Conservation (phyloP, 176 grass and related monocot species). For the Elymus sibiricus region DNA sequence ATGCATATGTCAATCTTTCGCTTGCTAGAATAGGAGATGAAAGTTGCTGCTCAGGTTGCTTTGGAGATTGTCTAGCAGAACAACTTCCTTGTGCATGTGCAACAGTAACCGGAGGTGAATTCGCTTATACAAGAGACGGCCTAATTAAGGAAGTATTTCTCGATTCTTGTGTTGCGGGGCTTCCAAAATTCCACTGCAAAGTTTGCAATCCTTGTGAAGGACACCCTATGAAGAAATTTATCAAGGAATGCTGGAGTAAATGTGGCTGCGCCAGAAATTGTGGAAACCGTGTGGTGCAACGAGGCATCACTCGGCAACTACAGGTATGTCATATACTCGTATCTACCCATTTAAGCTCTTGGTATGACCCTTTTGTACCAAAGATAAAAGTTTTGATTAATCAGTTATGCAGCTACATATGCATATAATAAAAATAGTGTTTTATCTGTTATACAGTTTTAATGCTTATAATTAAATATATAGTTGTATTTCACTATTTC, state of each 20-base stretch:
- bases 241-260: constrained; percentile 97
- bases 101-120: constrained; percentile 69
- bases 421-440: not conserved
- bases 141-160: constrained; percentile 60
- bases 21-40: constrained; percentile 89
- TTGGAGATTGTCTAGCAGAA: constrained; percentile 58
- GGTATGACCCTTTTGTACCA: not conserved
- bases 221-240: constrained; percentile 65
- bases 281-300: constrained; percentile 87
- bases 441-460: not conserved
- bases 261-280: constrained; percentile 72
- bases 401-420: not conserved
- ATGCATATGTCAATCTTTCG: constrained; percentile 62
- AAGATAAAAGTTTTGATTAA: constrained; percentile 12
- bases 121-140: constrained; percentile 67
- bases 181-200: constrained; percentile 22
- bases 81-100: constrained; percentile 74
- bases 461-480: not conserved
- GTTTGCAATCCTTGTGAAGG: constrained; percentile 66
- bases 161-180: constrained; percentile 13
- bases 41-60: constrained; percentile 69
- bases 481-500: not conserved
- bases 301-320: constrained; percentile 63
- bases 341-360: not conserved
- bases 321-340: constrained; percentile 53